Evolutionary conservation across 2,329 filamentous ascomycete genomes (phyloP), one percentile per base, ranked within the genome.

Genomic region (Fusarium luffae): DNA sequence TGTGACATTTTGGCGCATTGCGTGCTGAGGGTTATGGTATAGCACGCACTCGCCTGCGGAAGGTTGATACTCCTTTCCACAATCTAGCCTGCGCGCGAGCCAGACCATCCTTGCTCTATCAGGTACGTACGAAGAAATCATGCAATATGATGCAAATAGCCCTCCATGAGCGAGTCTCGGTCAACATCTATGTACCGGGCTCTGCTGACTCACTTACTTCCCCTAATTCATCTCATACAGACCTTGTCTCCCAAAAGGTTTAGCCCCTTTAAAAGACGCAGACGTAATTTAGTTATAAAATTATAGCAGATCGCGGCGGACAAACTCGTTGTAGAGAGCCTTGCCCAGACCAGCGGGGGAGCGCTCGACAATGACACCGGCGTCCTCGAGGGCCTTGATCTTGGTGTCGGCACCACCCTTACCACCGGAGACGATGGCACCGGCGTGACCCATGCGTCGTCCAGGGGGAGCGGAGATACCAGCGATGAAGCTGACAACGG

Each of bases 321-420:
- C 93, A 81, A 99, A 99, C 86, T 98, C 93, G 71, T 93, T 91
- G 80, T 97, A 93, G 78, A 99, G 87, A 66, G 94, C 92, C 89
- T 97, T 98, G 81, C 96, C 96, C 76, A 99, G 89, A 75, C 89
- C 84, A 74, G 96, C 96, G 71, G 96, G 95, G 78, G 93, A 97
- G 82, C 93, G 91, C 90, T 98, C 95, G 74, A 99, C 96, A 77
- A 98, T 89, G 77, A 98, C 96, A 81, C 96, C 96, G 69, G 96
- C 96, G 71, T 88, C 88, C 86, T 98, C 92, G 66, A 99, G 90
- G 68, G 96, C 96, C 77, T 90, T 87, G 84, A 99, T 99, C 92
- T 99, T 99, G 80, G 93, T 97, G 85, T 98, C 94, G 72, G 96
- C 96, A 80, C 94, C 96, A 79, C 96, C 96, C 90, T 98, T 98